Evolutionary conservation across 805 yeast genomes (phyloP), one percentile per base, ranked within the genome.

Genomic region (Cyberlindnera suaveolens): DNA sequence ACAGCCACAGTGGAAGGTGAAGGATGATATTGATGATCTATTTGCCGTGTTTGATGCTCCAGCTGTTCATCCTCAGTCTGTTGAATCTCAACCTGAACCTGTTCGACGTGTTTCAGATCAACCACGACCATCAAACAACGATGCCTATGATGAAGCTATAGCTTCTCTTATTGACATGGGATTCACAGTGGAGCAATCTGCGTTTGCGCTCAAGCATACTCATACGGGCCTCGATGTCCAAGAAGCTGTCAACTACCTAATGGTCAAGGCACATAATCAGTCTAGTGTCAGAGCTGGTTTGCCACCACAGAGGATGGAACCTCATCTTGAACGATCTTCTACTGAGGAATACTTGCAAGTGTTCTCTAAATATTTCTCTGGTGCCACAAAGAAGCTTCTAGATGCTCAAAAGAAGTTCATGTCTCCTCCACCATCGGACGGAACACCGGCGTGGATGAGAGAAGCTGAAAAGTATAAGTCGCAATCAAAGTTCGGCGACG

Each of bases 161-260:
- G 91, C 91, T 0, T 85, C 79, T 51, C 66, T 86, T 35, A 62
- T 85, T 3, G 93, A 86, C 46, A 87, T 87, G 78, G 96, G 96
- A 3, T 87, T 87, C 54, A 62, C 82, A 1, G 65, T 74, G 1
- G 80, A 77, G 2, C 75, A 70, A 41, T 79, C 93, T 5, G 72
- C 69, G 20, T 62, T 64, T 3, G 95, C 95, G 0, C 67, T 87
- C 31, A 70, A 63, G 7, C 63, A 67, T 37, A 76, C 81, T 0
- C 60, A 56, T 1, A 54, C 64, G 30, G 86, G 89, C 0, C 57
- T 71, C 6, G 77, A 83, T 50, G 66, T 85, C 8, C 76, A 81
- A 44, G 71, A 67, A 19, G 89, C 95, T 27, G 82, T 85, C 17
- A 77, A 78, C 39, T 74, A 64, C 49, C 67, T 86, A 31, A 81